A percentile compares a stretch with the other conserved stretches of the same genome.
phyloP scores from a whole-genome alignment of 345 rosid genomes.

The Eucalyptus globulus region DNA sequence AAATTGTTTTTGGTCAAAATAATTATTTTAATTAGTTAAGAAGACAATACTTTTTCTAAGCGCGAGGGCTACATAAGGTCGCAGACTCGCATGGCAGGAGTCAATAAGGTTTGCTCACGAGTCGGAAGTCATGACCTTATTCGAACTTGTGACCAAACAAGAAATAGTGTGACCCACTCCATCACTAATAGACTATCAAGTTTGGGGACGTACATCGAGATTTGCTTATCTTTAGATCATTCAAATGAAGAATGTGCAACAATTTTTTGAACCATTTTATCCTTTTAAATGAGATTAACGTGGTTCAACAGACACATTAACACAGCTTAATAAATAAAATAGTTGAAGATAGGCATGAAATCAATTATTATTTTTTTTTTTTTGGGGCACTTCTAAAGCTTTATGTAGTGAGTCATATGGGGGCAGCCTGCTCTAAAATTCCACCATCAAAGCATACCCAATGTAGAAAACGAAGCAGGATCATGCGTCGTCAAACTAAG shows the following conservation, averaged over 20 bases:
- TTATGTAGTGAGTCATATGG: neutral
- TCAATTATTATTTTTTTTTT: neutral
- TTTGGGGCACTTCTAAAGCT: neutral
- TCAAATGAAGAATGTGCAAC: neutral
- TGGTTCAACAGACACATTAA: neutral
- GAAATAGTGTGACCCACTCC: neutral
- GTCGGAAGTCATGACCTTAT: fast-evolving
- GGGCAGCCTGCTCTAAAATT: neutral
- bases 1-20: neutral
- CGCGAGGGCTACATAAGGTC: neutral
- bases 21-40: neutral
- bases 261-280: neutral
- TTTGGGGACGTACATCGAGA: neutral
- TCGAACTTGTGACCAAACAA: neutral
- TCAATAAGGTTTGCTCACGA: neutral
- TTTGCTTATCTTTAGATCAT: neutral
- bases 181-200: neutral
- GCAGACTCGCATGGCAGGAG: neutral
- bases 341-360: neutral
- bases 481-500: neutral
- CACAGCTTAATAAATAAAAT: neutral
- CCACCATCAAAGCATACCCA: neutral
- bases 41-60: neutral
- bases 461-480: neutral
- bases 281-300: neutral